Evolutionary conservation across 345 rosid genomes (phyloP), one percentile per base, ranked within the genome.

Genomic region (Ceriops zippeliana): DNA sequence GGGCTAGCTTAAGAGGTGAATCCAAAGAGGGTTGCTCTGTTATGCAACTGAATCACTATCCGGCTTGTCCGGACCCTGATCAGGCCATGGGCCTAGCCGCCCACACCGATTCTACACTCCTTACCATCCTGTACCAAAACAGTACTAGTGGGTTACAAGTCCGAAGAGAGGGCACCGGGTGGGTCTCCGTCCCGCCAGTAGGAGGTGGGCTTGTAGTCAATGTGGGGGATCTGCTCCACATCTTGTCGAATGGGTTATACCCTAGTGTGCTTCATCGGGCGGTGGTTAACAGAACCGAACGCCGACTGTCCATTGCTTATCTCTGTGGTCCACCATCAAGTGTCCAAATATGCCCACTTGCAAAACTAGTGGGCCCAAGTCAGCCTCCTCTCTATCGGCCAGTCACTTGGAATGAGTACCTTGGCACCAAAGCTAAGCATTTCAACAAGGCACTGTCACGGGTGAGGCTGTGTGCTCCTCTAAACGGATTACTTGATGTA

Each of bases 61-160:
- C 99, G 49, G 75, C 83, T 65, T 95, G 98, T 62, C 98, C 96
- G 9, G 93, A 95, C 42, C 98, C 97, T 4, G 96, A 87, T 62
- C 79, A 79, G 56, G 93, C 99, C 42, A 91, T 95, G 99, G 99
- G 99, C 71, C 87, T 95, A 0, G 87, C 96, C 1, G 86, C 96
- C 1, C 99, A 91, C 76, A 91, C 98, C 0, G 98, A 95, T 81
- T 91, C 98, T 0, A 85, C 96, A 26, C 83, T 91, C 32, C 70
- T 95, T 73, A 95, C 96, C 58, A 84, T 91, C 68, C 85, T 95
- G 16, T 74, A 83, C 81, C 99, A 95, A 49, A 87, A 81, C 84
- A 76, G 27, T 58, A 87, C 86, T 0, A 84, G 86, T 32, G 99
- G 96, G 34, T 76, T 93, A 75, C 96, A 89, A 22, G 89, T 91